A percentile compares a stretch with the other conserved stretches of the same genome.
These are phyloP conservation scores for Cordia subcordata DNA, from an alignment of 257 asterid genomes.

Conservation along the genomic window DNA sequence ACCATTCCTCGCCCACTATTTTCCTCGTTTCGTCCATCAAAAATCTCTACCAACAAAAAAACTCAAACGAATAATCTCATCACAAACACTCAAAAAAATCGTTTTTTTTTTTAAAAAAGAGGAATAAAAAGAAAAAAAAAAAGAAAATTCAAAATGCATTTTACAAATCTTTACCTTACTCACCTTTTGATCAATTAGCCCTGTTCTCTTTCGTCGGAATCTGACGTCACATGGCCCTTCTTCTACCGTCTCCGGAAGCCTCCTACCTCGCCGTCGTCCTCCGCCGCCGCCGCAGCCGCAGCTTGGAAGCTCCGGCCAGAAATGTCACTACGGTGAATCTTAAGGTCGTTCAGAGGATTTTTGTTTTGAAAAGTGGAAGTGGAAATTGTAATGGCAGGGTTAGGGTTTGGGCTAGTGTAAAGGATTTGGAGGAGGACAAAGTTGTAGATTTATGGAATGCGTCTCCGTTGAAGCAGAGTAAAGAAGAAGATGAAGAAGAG, in stretches of 20 bases:
- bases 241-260: constrained; percentile 27
- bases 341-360: constrained; percentile 4
- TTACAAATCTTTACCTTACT: neutral
- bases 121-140: too few relatives aligned
- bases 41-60: too few relatives aligned
- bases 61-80: too few relatives aligned
- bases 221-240: constrained; percentile 26
- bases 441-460: constrained; percentile 9
- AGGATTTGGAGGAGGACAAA: constrained; percentile 2
- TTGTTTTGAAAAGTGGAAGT: constrained; percentile 9
- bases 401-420: neutral
- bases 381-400: constrained; percentile 3
- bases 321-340: neutral
- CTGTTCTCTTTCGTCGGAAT: neutral
- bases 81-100: too few relatives aligned
- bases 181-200: constrained; percentile 7
- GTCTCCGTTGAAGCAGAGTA: constrained; percentile 29
- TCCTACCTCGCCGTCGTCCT: constrained; percentile 13
- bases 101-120: too few relatives aligned
- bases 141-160: too few relatives aligned
- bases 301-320: constrained; percentile 12
- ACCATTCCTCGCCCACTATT: neutral
- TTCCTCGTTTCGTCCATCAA: too few relatives aligned
- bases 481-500: constrained; percentile 66
- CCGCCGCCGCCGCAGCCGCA: constrained; percentile 9